Percentiles rank a stretch among this genome's conserved stretches.
Evolutionary conservation across 371 early-diverging fungal species (phyloP).

Genomic region (Fennellomyces sp.): DNA sequence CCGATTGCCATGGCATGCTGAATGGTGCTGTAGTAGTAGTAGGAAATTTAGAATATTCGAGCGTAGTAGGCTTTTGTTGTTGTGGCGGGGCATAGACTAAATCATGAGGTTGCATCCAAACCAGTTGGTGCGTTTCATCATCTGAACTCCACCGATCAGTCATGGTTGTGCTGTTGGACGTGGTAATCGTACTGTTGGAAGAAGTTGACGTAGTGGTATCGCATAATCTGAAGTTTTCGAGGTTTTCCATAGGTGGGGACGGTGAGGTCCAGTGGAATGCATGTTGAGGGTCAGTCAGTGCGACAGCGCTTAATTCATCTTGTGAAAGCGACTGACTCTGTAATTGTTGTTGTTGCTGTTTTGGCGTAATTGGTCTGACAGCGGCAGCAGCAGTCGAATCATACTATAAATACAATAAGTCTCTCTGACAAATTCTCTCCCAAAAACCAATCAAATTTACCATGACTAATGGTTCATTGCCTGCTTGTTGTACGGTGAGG

Average conservation of each 20-base stretch:
- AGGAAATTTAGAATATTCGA: not conserved
- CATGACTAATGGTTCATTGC: too few species aligned
- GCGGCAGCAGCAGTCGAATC: not conserved
- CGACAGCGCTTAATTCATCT: not conserved
- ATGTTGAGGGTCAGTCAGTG: not conserved
- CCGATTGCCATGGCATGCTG: not conserved
- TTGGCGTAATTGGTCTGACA: not conserved
- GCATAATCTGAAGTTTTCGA: not conserved
- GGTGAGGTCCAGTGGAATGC: not conserved
- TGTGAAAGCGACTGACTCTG: not conserved
- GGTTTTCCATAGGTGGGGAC: not conserved
- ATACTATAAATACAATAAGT: too few species aligned
- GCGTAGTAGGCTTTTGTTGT: not conserved
- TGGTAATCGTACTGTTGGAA: not conserved
- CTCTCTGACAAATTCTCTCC: too few species aligned
- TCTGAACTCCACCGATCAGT: not conserved
- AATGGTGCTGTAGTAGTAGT: not conserved
- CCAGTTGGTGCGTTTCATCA: slow-evolving; percentile 8
- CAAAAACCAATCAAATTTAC: too few species aligned
- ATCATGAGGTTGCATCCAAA: slow-evolving; percentile 19
- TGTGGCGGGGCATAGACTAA: slow-evolving; percentile 5
- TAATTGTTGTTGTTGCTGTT: slow-evolving; percentile 4
- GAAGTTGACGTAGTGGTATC: not conserved
- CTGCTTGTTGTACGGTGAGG: not conserved
- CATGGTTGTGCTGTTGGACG: not conserved